Evolutionary conservation across 805 yeast genomes (phyloP).

Genomic region (Trichomonascus vanleenenianus): DNA sequence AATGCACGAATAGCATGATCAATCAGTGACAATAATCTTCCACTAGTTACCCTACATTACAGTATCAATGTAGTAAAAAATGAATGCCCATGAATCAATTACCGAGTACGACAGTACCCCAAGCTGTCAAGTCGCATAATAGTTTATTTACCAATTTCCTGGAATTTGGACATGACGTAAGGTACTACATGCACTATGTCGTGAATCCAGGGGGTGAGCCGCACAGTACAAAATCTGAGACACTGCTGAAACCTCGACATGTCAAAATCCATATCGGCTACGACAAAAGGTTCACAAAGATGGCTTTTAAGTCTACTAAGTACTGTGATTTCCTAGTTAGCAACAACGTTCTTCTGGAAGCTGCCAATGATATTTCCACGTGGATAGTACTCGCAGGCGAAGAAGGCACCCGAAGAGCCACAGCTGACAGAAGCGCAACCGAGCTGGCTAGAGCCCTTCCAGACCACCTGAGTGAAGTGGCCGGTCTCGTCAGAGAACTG

Average conservation of each 20-base stretch:
- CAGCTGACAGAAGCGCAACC: constrained; percentile 73
- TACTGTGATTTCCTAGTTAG: neutral
- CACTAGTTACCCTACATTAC: too few relatives aligned
- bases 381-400: constrained; percentile 68
- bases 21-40: too few relatives aligned
- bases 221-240: too few relatives aligned
- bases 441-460: constrained; percentile 52
- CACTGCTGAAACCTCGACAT: too few relatives aligned
- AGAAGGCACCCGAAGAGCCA: constrained; percentile 45
- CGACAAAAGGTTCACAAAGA: neutral
- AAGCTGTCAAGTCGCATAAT: too few relatives aligned
- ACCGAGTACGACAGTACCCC: too few relatives aligned
- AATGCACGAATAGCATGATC: too few relatives aligned
- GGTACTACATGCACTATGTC: neutral
- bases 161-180: neutral
- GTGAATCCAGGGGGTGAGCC: neutral
- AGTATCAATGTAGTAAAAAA: too few relatives aligned
- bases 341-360: constrained; percentile 18
- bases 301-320: neutral
- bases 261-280: too few relatives aligned
- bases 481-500: constrained; percentile 45
- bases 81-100: too few relatives aligned
- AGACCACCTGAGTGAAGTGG: constrained; percentile 76
- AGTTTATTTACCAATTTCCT: too few relatives aligned
- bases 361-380: constrained; percentile 50